Percentiles rank a stretch among this genome's conserved stretches.
Evolutionary conservation across 1,139 yeast genomes (phyloP).

Genomic region (Zhuliangozyma blackwelliae): DNA sequence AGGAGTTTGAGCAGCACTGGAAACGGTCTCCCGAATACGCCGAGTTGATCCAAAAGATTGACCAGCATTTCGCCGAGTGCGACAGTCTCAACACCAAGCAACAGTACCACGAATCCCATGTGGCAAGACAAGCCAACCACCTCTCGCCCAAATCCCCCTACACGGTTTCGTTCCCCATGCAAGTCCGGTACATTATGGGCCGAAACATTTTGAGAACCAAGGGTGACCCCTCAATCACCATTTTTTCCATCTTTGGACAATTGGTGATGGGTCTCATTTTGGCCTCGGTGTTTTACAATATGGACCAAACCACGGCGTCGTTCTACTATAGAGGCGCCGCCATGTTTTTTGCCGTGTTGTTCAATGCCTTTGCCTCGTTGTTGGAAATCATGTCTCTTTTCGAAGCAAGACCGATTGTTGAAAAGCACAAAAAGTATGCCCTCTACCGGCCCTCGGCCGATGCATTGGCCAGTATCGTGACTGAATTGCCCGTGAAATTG

Average conservation of each 20-base stretch:
- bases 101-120: slow-evolving; percentile 17
- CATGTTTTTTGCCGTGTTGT: slow-evolving; percentile 52
- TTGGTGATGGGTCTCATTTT: slow-evolving; percentile 26
- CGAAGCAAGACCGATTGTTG: slow-evolving; percentile 54
- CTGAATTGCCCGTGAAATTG: slow-evolving; percentile 55
- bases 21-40: slow-evolving; percentile 17
- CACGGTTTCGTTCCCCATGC: slow-evolving; percentile 29
- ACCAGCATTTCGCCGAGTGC: slow-evolving; percentile 11
- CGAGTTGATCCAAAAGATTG: slow-evolving; percentile 15
- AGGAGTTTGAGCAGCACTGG: slow-evolving; percentile 25
- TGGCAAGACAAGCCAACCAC: slow-evolving; percentile 25
- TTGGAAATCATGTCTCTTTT: slow-evolving; percentile 56
- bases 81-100: slow-evolving; percentile 8
- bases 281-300: slow-evolving; percentile 50
- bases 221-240: slow-evolving; percentile 26
- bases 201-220: slow-evolving; percentile 23
- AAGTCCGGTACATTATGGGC: slow-evolving; percentile 22
- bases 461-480: slow-evolving; percentile 51
- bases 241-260: slow-evolving; percentile 22
- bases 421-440: slow-evolving; percentile 58
- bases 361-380: slow-evolving; percentile 51
- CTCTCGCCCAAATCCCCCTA: slow-evolving; percentile 22
- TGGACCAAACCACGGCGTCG: slow-evolving; percentile 43
- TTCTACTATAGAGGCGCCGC: slow-evolving; percentile 56
- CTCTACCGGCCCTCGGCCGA: slow-evolving; percentile 64